These are phyloP conservation scores for Ophiognomonia clavigignenti-juglandacearum DNA, from an alignment of 2,329 filamentous ascomycete species.

Conservation along the genomic window DNA sequence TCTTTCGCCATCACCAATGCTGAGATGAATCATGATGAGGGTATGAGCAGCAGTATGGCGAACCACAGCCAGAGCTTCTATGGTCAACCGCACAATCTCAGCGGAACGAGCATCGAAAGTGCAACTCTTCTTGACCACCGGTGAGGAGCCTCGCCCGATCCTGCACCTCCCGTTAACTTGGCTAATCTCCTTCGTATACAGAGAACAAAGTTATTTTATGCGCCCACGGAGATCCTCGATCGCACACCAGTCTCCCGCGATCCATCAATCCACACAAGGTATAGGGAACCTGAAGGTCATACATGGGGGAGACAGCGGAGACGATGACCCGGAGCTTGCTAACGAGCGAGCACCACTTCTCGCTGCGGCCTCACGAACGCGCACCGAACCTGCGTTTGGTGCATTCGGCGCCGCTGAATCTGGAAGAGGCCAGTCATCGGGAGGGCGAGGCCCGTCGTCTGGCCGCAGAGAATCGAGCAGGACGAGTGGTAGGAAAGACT, in stretches of 20 bases:
- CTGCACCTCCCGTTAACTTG: not conserved
- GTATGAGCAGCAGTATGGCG: slow-evolving; percentile 20
- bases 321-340: slow-evolving; percentile 41
- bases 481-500: slow-evolving; percentile 43
- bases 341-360: slow-evolving; percentile 54
- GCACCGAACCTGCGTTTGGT: slow-evolving; percentile 24
- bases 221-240: slow-evolving; percentile 59
- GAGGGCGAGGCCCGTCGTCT: slow-evolving; percentile 24
- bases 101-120: slow-evolving; percentile 84
- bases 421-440: slow-evolving; percentile 25
- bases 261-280: slow-evolving; percentile 25
- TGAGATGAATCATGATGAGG: slow-evolving; percentile 36
- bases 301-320: slow-evolving; percentile 34
- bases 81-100: slow-evolving; percentile 55
- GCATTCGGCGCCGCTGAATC: slow-evolving; percentile 41
- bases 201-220: slow-evolving; percentile 54
- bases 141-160: slow-evolving; percentile 43
- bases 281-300: slow-evolving; percentile 22
- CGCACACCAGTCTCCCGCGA: slow-evolving; percentile 29
- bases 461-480: slow-evolving; percentile 46
- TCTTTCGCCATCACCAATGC: slow-evolving; percentile 69
- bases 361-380: slow-evolving; percentile 34
- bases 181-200: slow-evolving; percentile 25
- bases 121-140: slow-evolving; percentile 84
- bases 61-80: slow-evolving; percentile 41